Conservation (phyloP, 2,329 filamentous ascomycete species). For the Fusarium armeniacum region DNA sequence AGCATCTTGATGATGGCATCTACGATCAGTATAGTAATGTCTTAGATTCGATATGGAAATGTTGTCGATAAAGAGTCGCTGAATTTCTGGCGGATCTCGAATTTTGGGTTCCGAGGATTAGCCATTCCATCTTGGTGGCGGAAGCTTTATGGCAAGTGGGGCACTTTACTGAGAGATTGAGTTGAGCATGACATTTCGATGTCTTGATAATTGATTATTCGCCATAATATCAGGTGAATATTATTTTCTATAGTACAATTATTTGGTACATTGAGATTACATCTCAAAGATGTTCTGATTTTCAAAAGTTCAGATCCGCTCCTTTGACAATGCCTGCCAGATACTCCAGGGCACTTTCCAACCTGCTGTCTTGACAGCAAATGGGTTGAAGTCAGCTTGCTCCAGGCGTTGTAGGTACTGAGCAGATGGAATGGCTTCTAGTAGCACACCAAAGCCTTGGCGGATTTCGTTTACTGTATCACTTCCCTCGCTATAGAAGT, state of each 20-base stretch:
- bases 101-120: slow-evolving; percentile 52
- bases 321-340: slow-evolving; percentile 66
- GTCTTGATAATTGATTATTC: neutral
- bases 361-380: slow-evolving; percentile 69
- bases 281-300: slow-evolving; percentile 9
- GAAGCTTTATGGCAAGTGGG: slow-evolving; percentile 22
- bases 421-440: slow-evolving; percentile 82
- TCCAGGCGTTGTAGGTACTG: slow-evolving; percentile 85
- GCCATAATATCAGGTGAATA: slow-evolving; percentile 26
- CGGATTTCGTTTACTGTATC: slow-evolving; percentile 61
- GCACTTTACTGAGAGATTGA: neutral
- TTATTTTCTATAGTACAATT: slow-evolving; percentile 34
- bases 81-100: slow-evolving; percentile 49
- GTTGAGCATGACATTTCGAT: neutral
- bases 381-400: slow-evolving; percentile 86
- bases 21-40: slow-evolving; percentile 37
- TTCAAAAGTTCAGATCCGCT: slow-evolving; percentile 58
- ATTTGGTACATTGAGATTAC: slow-evolving; percentile 8
- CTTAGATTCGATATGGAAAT: slow-evolving; percentile 27
- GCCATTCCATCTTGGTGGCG: slow-evolving; percentile 38
- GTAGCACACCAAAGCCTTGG: slow-evolving; percentile 81
- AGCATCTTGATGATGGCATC: slow-evolving; percentile 75
- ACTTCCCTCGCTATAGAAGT: slow-evolving; percentile 62
- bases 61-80: slow-evolving; percentile 33
- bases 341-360: slow-evolving; percentile 91